A percentile compares a stretch with the other conserved stretches of the same genome.
Conservation (phyloP, 2,329 filamentous ascomycete species). For the Stachybotrys echinatus region DNA sequence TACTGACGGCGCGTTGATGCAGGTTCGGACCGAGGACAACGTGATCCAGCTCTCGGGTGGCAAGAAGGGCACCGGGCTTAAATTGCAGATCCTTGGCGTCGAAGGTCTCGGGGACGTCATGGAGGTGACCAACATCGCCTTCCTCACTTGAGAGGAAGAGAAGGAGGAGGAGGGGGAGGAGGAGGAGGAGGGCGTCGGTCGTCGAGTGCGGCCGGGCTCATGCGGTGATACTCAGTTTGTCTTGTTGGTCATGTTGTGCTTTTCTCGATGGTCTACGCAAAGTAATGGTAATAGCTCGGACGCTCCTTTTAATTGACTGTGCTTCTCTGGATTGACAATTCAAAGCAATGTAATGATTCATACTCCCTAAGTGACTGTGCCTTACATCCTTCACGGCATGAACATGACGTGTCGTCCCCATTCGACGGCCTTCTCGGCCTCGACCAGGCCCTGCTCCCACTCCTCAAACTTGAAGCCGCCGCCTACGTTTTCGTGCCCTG, state of each 20-base stretch:
- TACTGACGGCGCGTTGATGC: not conserved
- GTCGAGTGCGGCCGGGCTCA: too few species aligned
- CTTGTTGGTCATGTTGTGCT: not conserved
- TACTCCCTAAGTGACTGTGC: too few species aligned
- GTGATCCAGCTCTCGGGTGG: not conserved
- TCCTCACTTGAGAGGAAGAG: too few species aligned
- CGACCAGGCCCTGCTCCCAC: constrained; percentile 1
- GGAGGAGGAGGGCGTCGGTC: too few species aligned
- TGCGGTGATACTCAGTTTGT: not conserved
- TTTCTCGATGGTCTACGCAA: not conserved
- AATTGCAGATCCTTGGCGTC: not conserved
- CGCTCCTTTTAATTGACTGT: too few species aligned
- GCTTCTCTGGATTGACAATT: too few species aligned
- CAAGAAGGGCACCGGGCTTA: not conserved
- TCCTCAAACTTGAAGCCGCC: not conserved
- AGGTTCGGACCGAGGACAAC: not conserved
- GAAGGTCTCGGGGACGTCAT: not conserved
- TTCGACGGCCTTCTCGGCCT: constrained; percentile 1
- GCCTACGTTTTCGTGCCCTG: not conserved
- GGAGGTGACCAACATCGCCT: not conserved
- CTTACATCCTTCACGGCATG: too few species aligned
- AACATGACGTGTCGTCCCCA: constrained; percentile 9
- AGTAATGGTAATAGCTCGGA: too few species aligned
- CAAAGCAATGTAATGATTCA: too few species aligned
- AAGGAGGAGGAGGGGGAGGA: too few species aligned